These are phyloP conservation scores for Populus nigra DNA, from an alignment of 345 rosid genomes.

Conservation along the genomic window DNA sequence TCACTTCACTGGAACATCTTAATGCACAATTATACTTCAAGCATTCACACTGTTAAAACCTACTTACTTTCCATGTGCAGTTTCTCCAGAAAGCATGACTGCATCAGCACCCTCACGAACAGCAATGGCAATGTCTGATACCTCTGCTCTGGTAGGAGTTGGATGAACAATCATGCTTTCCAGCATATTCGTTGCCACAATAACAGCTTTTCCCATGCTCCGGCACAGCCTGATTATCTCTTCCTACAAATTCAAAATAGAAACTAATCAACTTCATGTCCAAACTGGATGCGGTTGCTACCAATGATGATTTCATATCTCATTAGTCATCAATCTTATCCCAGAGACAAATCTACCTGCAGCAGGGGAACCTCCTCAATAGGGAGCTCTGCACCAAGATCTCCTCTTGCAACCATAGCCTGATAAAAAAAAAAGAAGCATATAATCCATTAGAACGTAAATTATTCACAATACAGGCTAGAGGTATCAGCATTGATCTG, in stretches of 20 bases:
- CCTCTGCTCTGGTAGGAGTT: slow-evolving; percentile 97
- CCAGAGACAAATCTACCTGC: slow-evolving; percentile 58
- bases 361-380: slow-evolving; percentile 98
- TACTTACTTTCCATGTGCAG: slow-evolving; percentile 96
- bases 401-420: slow-evolving; percentile 99
- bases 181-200: slow-evolving; percentile 98
- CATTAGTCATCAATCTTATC: slow-evolving; percentile 4
- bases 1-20: not conserved
- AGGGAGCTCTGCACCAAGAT: slow-evolving; percentile 99
- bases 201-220: slow-evolving; percentile 99
- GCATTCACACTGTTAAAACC: not conserved
- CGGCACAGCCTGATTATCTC: slow-evolving; percentile 85
- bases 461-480: slow-evolving; percentile 2
- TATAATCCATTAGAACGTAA: slow-evolving; percentile 11
- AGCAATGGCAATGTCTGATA: slow-evolving; percentile 96
- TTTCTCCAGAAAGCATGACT: slow-evolving; percentile 99
- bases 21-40: not conserved
- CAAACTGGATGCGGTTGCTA: not conserved
- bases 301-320: slow-evolving; percentile 1
- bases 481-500: not conserved
- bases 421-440: slow-evolving; percentile 17
- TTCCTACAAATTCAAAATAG: slow-evolving; percentile 50
- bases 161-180: slow-evolving; percentile 99
- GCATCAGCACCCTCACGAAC: slow-evolving; percentile 99
- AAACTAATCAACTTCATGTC: not conserved